Percentiles rank a stretch among this genome's conserved stretches.
phyloP scores from a whole-genome alignment of 225 moss, liverwort and hornwort genomes.

The Sphagnum tenellum region DNA sequence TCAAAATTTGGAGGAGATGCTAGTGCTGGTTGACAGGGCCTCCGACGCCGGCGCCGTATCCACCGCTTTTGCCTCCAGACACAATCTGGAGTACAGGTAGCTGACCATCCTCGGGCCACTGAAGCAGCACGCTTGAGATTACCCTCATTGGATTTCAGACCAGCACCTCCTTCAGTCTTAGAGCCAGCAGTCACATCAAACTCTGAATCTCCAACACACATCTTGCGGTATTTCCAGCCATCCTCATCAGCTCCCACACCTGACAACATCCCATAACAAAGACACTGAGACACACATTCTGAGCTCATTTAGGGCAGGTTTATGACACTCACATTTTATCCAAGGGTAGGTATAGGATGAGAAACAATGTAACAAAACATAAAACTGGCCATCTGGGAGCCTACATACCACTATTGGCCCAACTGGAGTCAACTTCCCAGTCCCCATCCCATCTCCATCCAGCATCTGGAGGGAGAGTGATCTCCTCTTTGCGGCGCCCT shows the following conservation, averaged over 20 bases:
- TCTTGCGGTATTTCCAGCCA: constrained; percentile 52
- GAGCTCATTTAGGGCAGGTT: no score
- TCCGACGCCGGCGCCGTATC: constrained; percentile 46
- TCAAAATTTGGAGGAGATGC: constrained; percentile 26
- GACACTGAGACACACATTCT: not conserved
- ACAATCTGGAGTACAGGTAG: constrained; percentile 29
- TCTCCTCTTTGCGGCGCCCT: constrained; percentile 62
- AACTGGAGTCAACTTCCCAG: constrained; percentile 43
- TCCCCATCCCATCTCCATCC: constrained; percentile 69
- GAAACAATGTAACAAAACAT: not conserved
- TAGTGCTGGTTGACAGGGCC: constrained; percentile 39
- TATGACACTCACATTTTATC: no score
- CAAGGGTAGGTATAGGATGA: no score
- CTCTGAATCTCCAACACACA: constrained; percentile 26
- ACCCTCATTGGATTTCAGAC: constrained; percentile 17
- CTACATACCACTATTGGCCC: constrained; percentile 33
- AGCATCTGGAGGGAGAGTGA: constrained; percentile 42
- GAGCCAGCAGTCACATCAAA: constrained; percentile 10
- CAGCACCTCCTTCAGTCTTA: constrained; percentile 13
- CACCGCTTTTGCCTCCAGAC: constrained; percentile 48
- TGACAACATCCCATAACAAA: constrained; percentile 5
- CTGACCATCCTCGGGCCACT: constrained; percentile 28
- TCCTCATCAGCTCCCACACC: constrained; percentile 45
- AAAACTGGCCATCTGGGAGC: not conserved
- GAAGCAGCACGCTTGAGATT: constrained; percentile 18